Base-by-base conservation (phyloP, 116 monocot species). In the Papilionanthe hybrid region DNA sequence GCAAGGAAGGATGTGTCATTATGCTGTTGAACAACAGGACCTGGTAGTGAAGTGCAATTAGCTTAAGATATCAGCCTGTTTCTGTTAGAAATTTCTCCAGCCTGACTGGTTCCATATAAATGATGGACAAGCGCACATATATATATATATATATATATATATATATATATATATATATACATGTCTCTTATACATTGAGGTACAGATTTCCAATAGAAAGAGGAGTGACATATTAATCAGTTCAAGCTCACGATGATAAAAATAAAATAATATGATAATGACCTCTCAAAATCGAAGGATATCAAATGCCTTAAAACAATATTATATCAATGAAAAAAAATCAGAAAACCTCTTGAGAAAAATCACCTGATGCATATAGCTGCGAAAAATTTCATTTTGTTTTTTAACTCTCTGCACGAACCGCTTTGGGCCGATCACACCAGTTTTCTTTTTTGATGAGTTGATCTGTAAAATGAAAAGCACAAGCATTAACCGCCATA, bases 371-470 rank as follows among this genome's bases (percentile, higher is more conserved):
- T 91, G 91, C 88, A 88, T 91, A 79, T 86, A 88, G 79, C 84
- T 86, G 57, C 88, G 84, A 75, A 94, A 94, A 80, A 90, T 37
- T 77, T 94, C 94, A 87, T 94, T 94, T 74, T 94, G 84, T 71
- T 96, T 96, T 82, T 87, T 96, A 65, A 96, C 90, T 90, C 92
- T 90, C 72, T 90, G 93, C 12, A 96, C 96, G 90, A 96, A 96
- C 17, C 90, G 86, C 84, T 90, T 96, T 42, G 96, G 96, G 45
- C 92, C 86, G 81, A 96, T 92, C 58, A 93, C 89, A 28, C 96
- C 96, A 32, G 96, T 96, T 83, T 92, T 96, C 89, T 90, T 96
- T 80, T 93, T 96, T 78, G 93, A 93, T 72, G 92, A 96, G 75
- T 84, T 93, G 72, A 96, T 93, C 96, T 96, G 90, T 76, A 89